Evolutionary conservation across 169 alveolate species (phyloP).

Genomic region (Blepharisma undulans): DNA sequence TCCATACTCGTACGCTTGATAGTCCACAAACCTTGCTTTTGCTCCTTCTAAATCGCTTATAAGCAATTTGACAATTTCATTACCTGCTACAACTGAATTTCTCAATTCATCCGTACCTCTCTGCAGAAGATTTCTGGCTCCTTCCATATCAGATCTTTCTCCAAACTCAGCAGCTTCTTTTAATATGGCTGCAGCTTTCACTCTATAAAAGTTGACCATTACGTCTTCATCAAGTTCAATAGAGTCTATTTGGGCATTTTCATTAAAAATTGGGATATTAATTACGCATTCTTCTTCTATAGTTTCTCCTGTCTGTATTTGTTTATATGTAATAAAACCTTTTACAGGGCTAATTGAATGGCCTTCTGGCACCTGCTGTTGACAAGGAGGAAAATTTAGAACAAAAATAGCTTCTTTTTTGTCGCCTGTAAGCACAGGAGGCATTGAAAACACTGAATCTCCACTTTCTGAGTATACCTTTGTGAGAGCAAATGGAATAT

Average conservation of each 20-base stretch:
- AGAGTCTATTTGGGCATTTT: not conserved
- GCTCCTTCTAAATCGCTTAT: slow-evolving; percentile 13
- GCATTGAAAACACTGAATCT: not conserved
- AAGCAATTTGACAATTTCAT: not conserved
- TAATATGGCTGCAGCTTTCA: slow-evolving; percentile 3
- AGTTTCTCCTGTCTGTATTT: not conserved
- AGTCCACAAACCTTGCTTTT: not conserved
- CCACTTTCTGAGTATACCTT: slow-evolving; percentile 25
- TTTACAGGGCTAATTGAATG: not conserved
- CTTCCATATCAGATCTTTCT: not conserved
- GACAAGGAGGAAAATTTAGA: not conserved
- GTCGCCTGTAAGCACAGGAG: slow-evolving; percentile 1
- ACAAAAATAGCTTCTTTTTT: slow-evolving; percentile 14
- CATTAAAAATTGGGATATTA: not conserved
- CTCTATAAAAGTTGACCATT: slow-evolving; percentile 23
- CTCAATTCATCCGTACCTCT: not conserved
- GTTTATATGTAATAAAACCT: not conserved
- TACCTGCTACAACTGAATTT: not conserved
- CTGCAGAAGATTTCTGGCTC: not conserved
- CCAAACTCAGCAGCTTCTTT: slow-evolving; percentile 26
- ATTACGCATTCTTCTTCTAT: not conserved
- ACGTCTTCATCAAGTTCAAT: slow-evolving; percentile 34
- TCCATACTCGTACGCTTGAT: not conserved
- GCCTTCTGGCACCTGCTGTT: not conserved
- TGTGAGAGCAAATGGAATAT: not conserved